Base-by-base conservation (phyloP, 2,329 filamentous ascomycete genomes). In the Aspergillus brasiliensis region DNA sequence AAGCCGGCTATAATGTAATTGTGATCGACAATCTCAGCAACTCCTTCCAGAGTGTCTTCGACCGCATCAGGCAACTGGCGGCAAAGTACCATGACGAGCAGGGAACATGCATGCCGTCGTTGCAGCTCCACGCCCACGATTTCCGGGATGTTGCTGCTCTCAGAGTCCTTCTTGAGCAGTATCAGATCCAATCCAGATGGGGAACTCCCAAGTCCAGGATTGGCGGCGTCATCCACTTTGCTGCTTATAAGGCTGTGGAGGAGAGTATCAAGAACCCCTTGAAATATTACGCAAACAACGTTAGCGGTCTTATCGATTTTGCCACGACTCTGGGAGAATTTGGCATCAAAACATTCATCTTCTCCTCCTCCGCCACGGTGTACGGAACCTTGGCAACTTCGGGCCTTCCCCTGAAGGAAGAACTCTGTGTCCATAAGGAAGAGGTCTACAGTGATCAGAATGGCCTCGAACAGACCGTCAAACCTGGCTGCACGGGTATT, bases 281-380 rank as follows among this genome's bases (percentile, higher is more conserved):
- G 58, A 82, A 83, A 60, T 90, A 90, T 73, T 90, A 89, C 73
- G 80, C 81, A 60, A 90, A 89, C 77, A 90, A 90, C 61, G 85
- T 89, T 31, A 83, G 82, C 65, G 87, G 87, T 0, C 76, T 89
- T 5, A 79, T 89, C 51, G 80, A 86, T 60, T 82, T 90, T 59
- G 80, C 87, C 28, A 74, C 79, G 17, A 78, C 83, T 4, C 80
- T 89, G 48, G 81, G 83, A 54, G 80, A 85, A 60, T 85, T 84
- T 67, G 79, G 82, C 34, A 86, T 89, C 73, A 87, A 86, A 66
- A 87, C 83, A 42, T 85, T 89, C 62, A 86, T 89, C 60, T 89
- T 90, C 70, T 88, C 85, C 1, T 88, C 86, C 0, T 89, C 86
- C 0, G 87, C 87, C 7, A 88, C 86, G 0, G 87, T 90, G 1